Evolutionary conservation across 345 rosid genomes (phyloP).

Genomic region (Aegle marmelos): DNA sequence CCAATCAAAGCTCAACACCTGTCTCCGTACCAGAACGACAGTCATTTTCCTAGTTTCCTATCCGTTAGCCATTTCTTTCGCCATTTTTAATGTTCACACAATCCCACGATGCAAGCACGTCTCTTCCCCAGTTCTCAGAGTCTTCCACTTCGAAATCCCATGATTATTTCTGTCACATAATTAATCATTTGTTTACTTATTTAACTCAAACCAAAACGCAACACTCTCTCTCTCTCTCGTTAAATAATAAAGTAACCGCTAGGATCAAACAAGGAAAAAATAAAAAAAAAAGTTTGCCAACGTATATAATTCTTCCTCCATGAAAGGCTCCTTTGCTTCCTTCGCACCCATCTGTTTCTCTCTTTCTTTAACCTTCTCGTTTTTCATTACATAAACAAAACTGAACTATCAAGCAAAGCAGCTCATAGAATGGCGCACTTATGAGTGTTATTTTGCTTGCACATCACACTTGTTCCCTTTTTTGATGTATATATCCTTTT

Average conservation of each 20-base stretch:
- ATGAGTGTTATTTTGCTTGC: slow-evolving; percentile 27
- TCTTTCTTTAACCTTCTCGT: background rate
- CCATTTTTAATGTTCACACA: background rate
- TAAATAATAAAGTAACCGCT: slow-evolving; percentile 11
- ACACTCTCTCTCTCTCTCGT: background rate
- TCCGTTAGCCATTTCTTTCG: background rate
- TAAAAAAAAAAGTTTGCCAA: background rate
- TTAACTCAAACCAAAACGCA: background rate
- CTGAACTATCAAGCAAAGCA: slow-evolving; percentile 51
- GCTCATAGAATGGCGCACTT: slow-evolving; percentile 8
- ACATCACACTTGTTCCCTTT: slow-evolving; percentile 12
- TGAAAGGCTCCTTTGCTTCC: slow-evolving; percentile 46
- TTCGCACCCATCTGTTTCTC: slow-evolving; percentile 19
- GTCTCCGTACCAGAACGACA: background rate
- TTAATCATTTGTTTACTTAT: background rate
- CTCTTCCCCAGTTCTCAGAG: background rate
- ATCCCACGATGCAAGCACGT: background rate
- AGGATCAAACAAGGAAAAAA: background rate
- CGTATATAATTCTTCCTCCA: slow-evolving; percentile 25
- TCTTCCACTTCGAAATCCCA: background rate
- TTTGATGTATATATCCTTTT: background rate
- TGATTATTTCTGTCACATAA: background rate
- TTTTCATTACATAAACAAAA: slow-evolving; percentile 16
- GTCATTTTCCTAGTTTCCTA: background rate
- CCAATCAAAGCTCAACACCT: background rate